Evolutionary conservation across 163 green algal genomes (phyloP).

Genomic region (Scenedesmus sp.): DNA sequence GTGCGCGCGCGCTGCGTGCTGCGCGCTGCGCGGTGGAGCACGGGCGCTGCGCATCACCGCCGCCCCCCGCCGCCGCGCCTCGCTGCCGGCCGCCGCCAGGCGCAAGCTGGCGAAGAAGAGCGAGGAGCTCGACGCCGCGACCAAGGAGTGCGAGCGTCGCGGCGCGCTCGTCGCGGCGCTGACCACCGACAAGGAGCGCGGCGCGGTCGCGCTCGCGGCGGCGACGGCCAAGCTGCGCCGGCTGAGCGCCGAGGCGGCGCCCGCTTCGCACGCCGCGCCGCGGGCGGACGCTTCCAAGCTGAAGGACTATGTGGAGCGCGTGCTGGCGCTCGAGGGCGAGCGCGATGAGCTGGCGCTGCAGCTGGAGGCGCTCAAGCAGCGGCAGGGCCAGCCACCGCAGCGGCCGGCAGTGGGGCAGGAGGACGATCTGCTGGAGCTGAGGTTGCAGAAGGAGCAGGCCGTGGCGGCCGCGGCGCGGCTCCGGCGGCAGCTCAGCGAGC

Average conservation of each 20-base stretch:
- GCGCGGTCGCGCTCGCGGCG: constrained; percentile 11
- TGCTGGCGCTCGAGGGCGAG: constrained; percentile 46
- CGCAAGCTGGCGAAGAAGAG: constrained; percentile 59
- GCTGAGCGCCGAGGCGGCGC: constrained; percentile 18
- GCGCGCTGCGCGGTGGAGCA: neutral
- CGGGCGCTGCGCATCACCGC: no score
- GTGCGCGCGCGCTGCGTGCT: constrained; percentile 37
- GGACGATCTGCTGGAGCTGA: constrained; percentile 57
- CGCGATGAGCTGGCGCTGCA: constrained; percentile 44
- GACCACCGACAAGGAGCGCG: constrained; percentile 44
- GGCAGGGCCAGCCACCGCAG: constrained; percentile 28
- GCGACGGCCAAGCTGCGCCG: constrained; percentile 48
- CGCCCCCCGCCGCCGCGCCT: no score
- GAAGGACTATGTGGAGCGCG: constrained; percentile 51
- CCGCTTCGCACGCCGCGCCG: no score
- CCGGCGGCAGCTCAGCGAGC: constrained; percentile 57
- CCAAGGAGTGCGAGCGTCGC: constrained; percentile 54
- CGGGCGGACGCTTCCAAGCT: constrained; percentile 35
- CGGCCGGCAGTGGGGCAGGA: constrained; percentile 7
- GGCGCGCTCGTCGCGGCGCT: constrained; percentile 29
- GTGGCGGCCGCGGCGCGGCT: constrained; percentile 56
- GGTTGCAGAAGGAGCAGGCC: constrained; percentile 68
- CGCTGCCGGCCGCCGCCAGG: constrained; percentile 16
- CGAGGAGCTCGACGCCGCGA: constrained; percentile 51
- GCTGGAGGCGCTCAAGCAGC: constrained; percentile 29